Percentiles rank a stretch among this genome's conserved stretches.
These are phyloP conservation scores for Pseudozyma flocculosa DNA, from an alignment of 1,284 basidiomycete genomes.

Conservation along the genomic window DNA sequence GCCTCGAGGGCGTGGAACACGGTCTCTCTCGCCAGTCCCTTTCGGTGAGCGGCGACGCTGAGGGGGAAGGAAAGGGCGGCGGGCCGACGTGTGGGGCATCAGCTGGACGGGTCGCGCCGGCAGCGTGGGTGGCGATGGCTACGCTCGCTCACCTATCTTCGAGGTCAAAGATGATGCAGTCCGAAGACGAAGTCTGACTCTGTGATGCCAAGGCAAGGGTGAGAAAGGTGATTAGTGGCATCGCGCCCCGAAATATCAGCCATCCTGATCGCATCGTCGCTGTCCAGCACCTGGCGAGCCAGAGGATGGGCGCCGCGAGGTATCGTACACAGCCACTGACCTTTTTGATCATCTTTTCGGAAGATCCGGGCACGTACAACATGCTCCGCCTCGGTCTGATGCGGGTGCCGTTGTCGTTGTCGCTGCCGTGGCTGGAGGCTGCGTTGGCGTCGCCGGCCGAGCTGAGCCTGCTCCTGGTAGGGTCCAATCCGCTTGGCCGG, in stretches of 20 bases:
- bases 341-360: constrained; percentile 54
- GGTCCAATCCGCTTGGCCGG: too few relatives aligned
- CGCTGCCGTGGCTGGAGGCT: not conserved
- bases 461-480: too few relatives aligned
- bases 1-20: constrained; percentile 48
- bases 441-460: too few relatives aligned
- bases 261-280: too few relatives aligned
- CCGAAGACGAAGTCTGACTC: constrained; percentile 28
- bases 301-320: too few relatives aligned
- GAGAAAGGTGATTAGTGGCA: not conserved
- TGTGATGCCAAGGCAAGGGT: too few relatives aligned
- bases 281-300: not conserved
- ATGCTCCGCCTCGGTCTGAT: constrained; percentile 23
- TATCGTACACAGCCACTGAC: too few relatives aligned
- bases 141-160: constrained; percentile 46
- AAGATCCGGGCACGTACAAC: constrained; percentile 53
- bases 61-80: not conserved
- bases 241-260: too few relatives aligned
- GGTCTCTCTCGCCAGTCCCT: constrained; percentile 44
- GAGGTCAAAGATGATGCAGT: constrained; percentile 54
- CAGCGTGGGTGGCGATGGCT: too few relatives aligned
- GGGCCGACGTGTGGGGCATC: too few relatives aligned
- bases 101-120: too few relatives aligned
- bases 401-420: not conserved
- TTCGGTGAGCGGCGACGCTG: constrained; percentile 50